Percentiles rank a stretch among this genome's conserved stretches.
Conservation (phyloP, 345 rosid species). For the Eucalyptus decipiens region DNA sequence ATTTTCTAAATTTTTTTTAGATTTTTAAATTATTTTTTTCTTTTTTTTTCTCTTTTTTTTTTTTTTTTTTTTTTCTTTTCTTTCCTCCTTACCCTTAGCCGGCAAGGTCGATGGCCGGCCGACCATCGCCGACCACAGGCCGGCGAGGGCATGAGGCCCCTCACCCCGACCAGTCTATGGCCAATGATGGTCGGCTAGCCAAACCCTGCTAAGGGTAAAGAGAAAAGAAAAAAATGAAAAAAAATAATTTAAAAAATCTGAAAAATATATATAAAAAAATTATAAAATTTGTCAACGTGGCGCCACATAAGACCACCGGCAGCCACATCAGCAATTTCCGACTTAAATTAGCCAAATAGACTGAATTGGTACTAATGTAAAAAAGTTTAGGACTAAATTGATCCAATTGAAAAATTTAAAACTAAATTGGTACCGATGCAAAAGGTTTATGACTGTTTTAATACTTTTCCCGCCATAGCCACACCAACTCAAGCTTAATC, state of each 20-base stretch:
- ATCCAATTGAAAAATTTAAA: accelerated
- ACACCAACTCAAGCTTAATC: background rate
- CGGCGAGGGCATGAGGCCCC: accelerated
- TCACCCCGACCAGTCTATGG: accelerated
- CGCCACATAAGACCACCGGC: accelerated
- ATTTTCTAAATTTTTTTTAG: no score
- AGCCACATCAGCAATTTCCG: no score
- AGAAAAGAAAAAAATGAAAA: no score
- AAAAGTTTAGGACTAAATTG: accelerated
- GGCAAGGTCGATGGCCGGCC: no score
- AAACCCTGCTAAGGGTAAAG: no score
- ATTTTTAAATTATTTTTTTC: no score
- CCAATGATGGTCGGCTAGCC: accelerated
- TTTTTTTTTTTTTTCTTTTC: no score
- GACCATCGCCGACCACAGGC: no score
- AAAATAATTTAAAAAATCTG: no score
- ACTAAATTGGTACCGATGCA: accelerated
- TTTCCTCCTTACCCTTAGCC: no score
- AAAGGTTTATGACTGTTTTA: accelerated
- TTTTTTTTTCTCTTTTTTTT: accelerated
- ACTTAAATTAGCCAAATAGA: accelerated
- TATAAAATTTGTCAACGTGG: no score
- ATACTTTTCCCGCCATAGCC: accelerated
- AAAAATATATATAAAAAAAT: no score
- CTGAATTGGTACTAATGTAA: accelerated